Evolutionary conservation across 306 rosid genomes (phyloP).

Genomic region (Quercus agrifolia): DNA sequence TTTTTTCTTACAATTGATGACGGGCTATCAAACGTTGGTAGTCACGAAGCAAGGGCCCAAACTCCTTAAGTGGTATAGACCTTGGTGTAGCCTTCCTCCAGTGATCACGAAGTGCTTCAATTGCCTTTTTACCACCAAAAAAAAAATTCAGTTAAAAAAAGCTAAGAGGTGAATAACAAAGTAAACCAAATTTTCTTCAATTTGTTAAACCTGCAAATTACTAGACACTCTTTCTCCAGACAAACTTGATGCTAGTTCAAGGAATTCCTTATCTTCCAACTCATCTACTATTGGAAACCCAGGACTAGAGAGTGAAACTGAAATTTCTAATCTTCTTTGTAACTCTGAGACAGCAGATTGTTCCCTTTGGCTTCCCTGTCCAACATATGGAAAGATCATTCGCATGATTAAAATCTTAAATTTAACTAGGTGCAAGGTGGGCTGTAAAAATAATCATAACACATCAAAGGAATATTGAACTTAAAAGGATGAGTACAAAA

Average conservation of each 20-base stretch:
- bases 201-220: slow-evolving; percentile 27
- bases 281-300: slow-evolving; percentile 59
- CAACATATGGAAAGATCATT: not conserved
- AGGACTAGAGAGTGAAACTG: slow-evolving; percentile 52
- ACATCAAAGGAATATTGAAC: not conserved
- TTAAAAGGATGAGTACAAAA: not conserved
- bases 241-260: slow-evolving; percentile 61
- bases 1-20: slow-evolving; percentile 51
- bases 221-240: slow-evolving; percentile 46
- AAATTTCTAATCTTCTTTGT: slow-evolving; percentile 59
- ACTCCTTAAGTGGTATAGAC: slow-evolving; percentile 68
- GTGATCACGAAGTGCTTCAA: slow-evolving; percentile 65
- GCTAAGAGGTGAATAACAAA: not conserved
- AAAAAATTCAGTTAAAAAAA: slow-evolving; percentile 14
- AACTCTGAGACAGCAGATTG: slow-evolving; percentile 63
- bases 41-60: slow-evolving; percentile 90
- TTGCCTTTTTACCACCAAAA: slow-evolving; percentile 31
- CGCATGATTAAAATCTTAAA: not conserved
- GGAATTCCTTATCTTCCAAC: slow-evolving; percentile 66
- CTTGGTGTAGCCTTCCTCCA: slow-evolving; percentile 76
- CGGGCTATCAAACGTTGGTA: slow-evolving; percentile 66
- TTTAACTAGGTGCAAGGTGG: not conserved
- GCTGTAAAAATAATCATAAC: not conserved
- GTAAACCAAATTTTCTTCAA: slow-evolving; percentile 25
- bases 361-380: slow-evolving; percentile 58